Conservation (phyloP, 176 grass and related monocot species). For the Rhynchospora pubera region DNA sequence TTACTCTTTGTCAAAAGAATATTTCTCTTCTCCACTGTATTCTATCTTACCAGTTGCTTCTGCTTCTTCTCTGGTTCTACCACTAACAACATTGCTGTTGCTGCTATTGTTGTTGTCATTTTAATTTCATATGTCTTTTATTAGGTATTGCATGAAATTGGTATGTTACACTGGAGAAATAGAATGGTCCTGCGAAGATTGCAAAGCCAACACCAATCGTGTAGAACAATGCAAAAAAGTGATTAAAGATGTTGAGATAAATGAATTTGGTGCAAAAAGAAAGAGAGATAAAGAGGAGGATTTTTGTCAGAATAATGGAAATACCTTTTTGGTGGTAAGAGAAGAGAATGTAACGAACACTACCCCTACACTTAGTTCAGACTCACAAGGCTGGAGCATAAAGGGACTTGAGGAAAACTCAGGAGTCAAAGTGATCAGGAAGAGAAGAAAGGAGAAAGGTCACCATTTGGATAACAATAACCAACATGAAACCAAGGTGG, state of each 20-base stretch:
- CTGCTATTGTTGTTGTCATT: too few relatives aligned
- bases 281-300: not conserved
- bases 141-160: too few relatives aligned
- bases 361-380: not conserved
- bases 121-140: too few relatives aligned
- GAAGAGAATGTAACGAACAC: not conserved
- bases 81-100: too few relatives aligned
- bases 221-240: not conserved
- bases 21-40: too few relatives aligned
- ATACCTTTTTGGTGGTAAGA: not conserved
- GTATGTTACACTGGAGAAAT: not conserved
- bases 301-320: not conserved
- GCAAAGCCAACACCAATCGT: not conserved
- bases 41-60: too few relatives aligned
- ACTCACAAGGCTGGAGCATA: not conserved
- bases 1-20: too few relatives aligned
- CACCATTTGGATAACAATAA: not conserved
- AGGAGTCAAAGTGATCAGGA: not conserved
- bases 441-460: not conserved
- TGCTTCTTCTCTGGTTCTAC: too few relatives aligned
- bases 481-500: not conserved
- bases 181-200: slow-evolving; percentile 3
- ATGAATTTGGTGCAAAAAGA: not conserved
- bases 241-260: not conserved
- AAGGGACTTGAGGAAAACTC: not conserved